These are phyloP conservation scores for Stereum hirsutum DNA, from an alignment of 1,284 basidiomycete species.

Conservation along the genomic window DNA sequence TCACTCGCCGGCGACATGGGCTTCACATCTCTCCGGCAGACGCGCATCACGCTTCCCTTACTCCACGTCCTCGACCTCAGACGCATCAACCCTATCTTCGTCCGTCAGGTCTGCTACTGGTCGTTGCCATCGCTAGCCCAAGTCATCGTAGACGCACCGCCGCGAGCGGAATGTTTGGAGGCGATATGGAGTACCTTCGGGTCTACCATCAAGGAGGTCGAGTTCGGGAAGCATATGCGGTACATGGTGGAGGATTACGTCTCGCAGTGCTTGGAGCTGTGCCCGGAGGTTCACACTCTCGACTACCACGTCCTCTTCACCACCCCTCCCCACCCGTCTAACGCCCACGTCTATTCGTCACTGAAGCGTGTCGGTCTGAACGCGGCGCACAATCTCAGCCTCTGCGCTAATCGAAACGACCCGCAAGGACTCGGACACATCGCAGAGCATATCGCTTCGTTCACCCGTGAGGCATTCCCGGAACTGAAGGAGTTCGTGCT, in stretches of 20 bases:
- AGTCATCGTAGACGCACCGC: slow-evolving; percentile 36
- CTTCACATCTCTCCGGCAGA: slow-evolving; percentile 16
- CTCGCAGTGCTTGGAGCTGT: slow-evolving; percentile 33
- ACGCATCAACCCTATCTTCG: slow-evolving; percentile 34
- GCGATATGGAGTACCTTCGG: slow-evolving; percentile 40
- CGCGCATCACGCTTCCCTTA: slow-evolving; percentile 20
- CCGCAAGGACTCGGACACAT: slow-evolving; percentile 32
- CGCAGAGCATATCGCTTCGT: slow-evolving; percentile 29
- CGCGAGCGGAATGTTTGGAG: slow-evolving; percentile 22
- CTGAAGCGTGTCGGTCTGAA: slow-evolving; percentile 41
- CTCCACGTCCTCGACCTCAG: slow-evolving; percentile 47
- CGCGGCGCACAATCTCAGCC: slow-evolving; percentile 31
- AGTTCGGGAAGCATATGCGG: slow-evolving; percentile 44
- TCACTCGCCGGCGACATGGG: slow-evolving; percentile 42
- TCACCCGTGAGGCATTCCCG: slow-evolving; percentile 6
- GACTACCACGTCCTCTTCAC: slow-evolving; percentile 54
- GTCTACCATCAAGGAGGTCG: slow-evolving; percentile 39
- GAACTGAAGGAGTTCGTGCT: slow-evolving; percentile 8
- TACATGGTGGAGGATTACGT: slow-evolving; percentile 41
- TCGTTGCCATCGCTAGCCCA: slow-evolving; percentile 40
- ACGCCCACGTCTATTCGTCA: slow-evolving; percentile 20
- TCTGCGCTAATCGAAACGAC: slow-evolving; percentile 19
- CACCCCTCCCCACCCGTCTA: slow-evolving; percentile 17
- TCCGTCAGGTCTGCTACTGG: slow-evolving; percentile 42
- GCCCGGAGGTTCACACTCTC: slow-evolving; percentile 37